These are phyloP conservation scores for Macrophomina pseudophaseolina DNA, from an alignment of 2,329 filamentous ascomycete genomes.

Conservation along the genomic window DNA sequence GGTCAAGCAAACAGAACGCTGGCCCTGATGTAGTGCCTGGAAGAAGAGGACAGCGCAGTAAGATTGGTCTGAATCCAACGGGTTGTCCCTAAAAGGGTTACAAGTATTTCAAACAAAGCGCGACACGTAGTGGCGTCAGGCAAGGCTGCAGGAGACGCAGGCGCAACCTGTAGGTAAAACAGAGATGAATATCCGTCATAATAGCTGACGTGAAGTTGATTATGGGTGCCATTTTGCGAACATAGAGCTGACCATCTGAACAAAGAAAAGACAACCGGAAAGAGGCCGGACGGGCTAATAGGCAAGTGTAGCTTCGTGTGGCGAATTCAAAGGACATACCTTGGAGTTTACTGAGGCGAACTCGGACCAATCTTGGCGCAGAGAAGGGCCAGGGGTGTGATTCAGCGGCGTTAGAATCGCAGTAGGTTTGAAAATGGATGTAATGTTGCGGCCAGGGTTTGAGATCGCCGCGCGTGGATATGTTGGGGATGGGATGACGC, in stretches of 20 bases:
- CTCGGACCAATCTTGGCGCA: neutral
- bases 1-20: neutral
- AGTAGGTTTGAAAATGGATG: neutral
- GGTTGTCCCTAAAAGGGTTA: neutral
- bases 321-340: neutral
- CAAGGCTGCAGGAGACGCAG: neutral
- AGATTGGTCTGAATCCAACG: neutral
- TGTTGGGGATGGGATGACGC: constrained; percentile 3
- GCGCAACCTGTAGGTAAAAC: neutral
- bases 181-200: neutral
- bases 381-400: neutral
- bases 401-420: neutral
- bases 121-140: constrained; percentile 3
- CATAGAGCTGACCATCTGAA: neutral
- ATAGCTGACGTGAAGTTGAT: constrained; percentile 9
- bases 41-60: neutral
- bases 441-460: neutral
- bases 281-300: neutral
- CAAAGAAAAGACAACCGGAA: neutral
- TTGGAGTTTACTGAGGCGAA: neutral
- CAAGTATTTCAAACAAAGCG: neutral
- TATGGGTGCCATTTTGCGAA: too few relatives aligned
- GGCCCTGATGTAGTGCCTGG: neutral
- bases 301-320: neutral
- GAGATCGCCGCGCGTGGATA: neutral